Conservation (phyloP, 495 filamentous ascomycete genomes). For the Cetradonia linearis region DNA sequence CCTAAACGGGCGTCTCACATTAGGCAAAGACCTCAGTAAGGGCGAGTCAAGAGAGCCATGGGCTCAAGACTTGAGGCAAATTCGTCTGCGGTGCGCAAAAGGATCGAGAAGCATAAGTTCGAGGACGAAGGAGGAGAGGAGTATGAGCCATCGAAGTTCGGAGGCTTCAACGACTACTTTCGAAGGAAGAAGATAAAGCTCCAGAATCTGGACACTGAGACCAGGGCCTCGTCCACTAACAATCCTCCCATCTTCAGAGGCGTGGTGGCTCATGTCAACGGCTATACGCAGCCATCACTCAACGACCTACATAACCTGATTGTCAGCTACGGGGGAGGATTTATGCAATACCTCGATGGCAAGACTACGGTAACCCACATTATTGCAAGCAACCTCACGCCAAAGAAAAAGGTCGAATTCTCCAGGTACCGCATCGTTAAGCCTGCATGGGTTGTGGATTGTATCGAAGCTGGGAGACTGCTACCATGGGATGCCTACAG, state of each 20-base stretch:
- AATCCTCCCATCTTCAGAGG: slow-evolving; percentile 82
- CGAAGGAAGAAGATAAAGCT: slow-evolving; percentile 90
- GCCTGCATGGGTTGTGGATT: slow-evolving; percentile 92
- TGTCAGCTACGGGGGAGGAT: slow-evolving; percentile 82
- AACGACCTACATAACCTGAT: slow-evolving; percentile 79
- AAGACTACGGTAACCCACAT: slow-evolving; percentile 94
- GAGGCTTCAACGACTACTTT: slow-evolving; percentile 83
- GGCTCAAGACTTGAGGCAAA: slow-evolving; percentile 68
- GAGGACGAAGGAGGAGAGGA: slow-evolving; percentile 75
- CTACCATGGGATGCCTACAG: slow-evolving; percentile 78
- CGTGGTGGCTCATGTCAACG: slow-evolving; percentile 79
- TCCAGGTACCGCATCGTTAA: slow-evolving; percentile 80
- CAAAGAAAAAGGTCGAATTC: slow-evolving; percentile 85
- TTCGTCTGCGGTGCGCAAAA: slow-evolving; percentile 68
- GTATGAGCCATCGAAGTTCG: slow-evolving; percentile 78
- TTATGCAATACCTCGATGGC: slow-evolving; percentile 87
- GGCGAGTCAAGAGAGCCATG: slow-evolving; percentile 42
- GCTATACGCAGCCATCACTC: slow-evolving; percentile 84
- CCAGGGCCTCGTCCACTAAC: slow-evolving; percentile 54
- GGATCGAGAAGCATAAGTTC: slow-evolving; percentile 61
- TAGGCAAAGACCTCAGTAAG: not conserved
- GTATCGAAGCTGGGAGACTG: slow-evolving; percentile 65
- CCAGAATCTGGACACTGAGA: slow-evolving; percentile 79
- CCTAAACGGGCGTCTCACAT: slow-evolving; percentile 1
- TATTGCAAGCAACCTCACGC: slow-evolving; percentile 78